phyloP scores from a whole-genome alignment of 768 basidiomycete species.

The Leccinum uliginosum region DNA sequence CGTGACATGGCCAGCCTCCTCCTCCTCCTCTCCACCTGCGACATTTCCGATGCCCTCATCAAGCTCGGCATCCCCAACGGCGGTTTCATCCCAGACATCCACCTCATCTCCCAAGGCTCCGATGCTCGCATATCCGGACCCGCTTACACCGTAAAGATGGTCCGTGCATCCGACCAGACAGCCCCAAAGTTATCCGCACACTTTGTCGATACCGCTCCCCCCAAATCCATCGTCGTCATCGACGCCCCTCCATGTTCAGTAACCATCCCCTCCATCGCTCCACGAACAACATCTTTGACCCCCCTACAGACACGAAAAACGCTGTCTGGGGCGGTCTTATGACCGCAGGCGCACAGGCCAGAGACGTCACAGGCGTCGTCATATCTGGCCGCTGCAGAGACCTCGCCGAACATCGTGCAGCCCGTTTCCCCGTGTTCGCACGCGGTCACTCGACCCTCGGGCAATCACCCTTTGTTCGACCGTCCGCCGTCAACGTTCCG shows the following conservation, averaged over 20 bases:
- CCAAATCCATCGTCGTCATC: conserved; percentile 67
- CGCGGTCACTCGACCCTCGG: conserved; percentile 81
- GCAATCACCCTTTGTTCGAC: conserved; percentile 78
- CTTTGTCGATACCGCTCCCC: conserved; percentile 75
- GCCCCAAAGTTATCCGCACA: conserved; percentile 66
- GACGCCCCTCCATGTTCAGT: conserved; percentile 65
- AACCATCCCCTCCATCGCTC: conserved; percentile 8
- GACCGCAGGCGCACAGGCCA: conserved; percentile 78
- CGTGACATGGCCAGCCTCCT: conserved; percentile 40
- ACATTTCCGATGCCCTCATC: conserved; percentile 85
- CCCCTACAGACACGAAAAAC: conserved; percentile 55
- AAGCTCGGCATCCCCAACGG: conserved; percentile 71
- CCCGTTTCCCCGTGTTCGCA: conserved; percentile 78
- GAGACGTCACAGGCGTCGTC: conserved; percentile 67
- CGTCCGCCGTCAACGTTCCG: conserved; percentile 69
- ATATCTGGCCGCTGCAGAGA: conserved; percentile 87
- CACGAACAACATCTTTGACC: not conserved
- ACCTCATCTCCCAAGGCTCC: conserved; percentile 40
- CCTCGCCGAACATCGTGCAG: conserved; percentile 65
- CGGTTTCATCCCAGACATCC: conserved; percentile 78
- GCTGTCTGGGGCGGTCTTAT: conserved; percentile 93
- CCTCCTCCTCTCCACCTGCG: conserved; percentile 78
- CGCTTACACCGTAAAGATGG: conserved; percentile 88
- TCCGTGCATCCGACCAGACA: conserved; percentile 48
- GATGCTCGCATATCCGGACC: conserved; percentile 55